Percentiles rank a stretch among this genome's conserved stretches.
Evolutionary conservation across 352 stramenopile species (phyloP).

Genomic region (Phytopythium montanum): DNA sequence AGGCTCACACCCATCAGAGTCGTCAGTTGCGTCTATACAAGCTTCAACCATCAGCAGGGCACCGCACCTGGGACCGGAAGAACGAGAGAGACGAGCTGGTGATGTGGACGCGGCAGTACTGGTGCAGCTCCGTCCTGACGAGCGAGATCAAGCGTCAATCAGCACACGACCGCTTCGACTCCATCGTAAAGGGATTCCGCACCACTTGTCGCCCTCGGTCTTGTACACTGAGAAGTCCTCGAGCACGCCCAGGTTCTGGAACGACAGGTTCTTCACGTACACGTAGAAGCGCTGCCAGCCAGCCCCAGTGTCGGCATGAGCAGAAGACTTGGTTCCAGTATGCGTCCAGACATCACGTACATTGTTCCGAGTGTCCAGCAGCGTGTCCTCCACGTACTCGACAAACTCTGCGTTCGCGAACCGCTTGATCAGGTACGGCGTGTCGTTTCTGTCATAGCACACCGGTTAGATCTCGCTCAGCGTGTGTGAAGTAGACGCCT

Average conservation of each 20-base stretch:
- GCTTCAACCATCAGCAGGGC: background rate
- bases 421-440: constrained; percentile 72
- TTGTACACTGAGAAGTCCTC: constrained; percentile 71
- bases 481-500: background rate
- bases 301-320: background rate
- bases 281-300: constrained; percentile 68
- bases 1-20: background rate
- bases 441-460: constrained; percentile 45
- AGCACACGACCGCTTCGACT: background rate
- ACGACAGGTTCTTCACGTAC: constrained; percentile 71
- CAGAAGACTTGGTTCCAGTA: too few relatives aligned
- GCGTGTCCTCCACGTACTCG: constrained; percentile 73
- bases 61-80: constrained; percentile 58
- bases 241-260: constrained; percentile 62
- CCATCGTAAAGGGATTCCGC: background rate
- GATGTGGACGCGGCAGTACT: constrained; percentile 67
- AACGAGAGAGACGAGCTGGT: constrained; percentile 70
- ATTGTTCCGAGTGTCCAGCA: constrained; percentile 68
- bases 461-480: background rate
- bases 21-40: background rate
- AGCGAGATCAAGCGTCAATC: background rate
- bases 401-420: constrained; percentile 70
- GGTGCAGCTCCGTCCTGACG: constrained; percentile 60
- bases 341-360: constrained; percentile 24
- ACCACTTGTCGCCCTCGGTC: constrained; percentile 21